Base-by-base conservation (phyloP, 2,329 filamentous ascomycete genomes). In the Trichoderma hamatum region DNA sequence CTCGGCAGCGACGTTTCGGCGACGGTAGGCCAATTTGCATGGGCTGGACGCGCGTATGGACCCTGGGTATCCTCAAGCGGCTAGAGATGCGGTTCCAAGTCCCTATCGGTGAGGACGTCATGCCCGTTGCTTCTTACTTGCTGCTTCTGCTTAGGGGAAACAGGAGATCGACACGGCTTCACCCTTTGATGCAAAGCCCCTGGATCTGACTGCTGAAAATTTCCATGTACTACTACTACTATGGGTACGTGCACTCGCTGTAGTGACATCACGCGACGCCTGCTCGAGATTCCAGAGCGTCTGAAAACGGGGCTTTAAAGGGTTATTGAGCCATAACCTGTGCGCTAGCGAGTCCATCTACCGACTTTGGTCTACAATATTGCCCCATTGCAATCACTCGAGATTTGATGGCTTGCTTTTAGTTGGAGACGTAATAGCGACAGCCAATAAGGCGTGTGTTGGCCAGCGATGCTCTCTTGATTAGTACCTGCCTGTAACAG, bases 21-120 rank as follows among this genome's bases (percentile, higher is more conserved):
- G n/a, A 34, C 30, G 49, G 65, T 54, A 46, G 65, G 34, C 52
- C 30, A 16, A 21, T 14, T 43, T 49, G 14, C 65, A 68, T 54
- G 43, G 56, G 56, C 58, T 67, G 65, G 39, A 68, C 65, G 65
- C 65, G 65, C 65, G 65, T 68, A 61, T 68, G 19, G 49, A 67
- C 39, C 54, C 64, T 51, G 4, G 54, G 62, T 43, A 26, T 46
- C 34, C 19, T 46, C 30, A 39, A 55, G 26, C 21, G 5, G 49
- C 52, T 43, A 43, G 13, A 55, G 11, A 55, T 55, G 10, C n/a
- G 24, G 11, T n/a, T 55, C 4, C 32, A 55, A 36, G 19, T 2
- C 19, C 26, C 28, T 51, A 49, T 59, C 39, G 39, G 36, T 13
- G 52, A 66, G 28, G 21, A 14, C 55, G 39, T 49, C 36, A 49